Evolutionary conservation across 148 eudicot species (phyloP).

Genomic region (Simmondsia chinensis): DNA sequence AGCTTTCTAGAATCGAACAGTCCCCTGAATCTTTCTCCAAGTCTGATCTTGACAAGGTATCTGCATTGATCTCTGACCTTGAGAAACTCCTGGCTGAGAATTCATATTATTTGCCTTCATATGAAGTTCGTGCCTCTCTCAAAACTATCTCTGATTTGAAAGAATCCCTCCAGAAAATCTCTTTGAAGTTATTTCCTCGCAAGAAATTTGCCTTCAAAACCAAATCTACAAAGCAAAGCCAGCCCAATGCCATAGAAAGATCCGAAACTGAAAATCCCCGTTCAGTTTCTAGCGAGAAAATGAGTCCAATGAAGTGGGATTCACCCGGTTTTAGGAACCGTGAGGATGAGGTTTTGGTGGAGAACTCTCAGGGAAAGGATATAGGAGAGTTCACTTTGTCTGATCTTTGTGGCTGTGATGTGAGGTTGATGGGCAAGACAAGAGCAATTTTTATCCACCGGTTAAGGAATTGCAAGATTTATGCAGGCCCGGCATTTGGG

Average conservation of each 20-base stretch:
- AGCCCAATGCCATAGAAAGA: constrained; percentile 1
- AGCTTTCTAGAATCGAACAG: constrained; percentile 28
- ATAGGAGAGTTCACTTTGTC: constrained; percentile 60
- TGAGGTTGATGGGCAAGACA: constrained; percentile 46
- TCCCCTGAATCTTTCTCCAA: constrained; percentile 23
- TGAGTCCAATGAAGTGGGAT: constrained; percentile 13
- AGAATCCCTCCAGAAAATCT: constrained; percentile 39
- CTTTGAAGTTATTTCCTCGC: constrained; percentile 39
- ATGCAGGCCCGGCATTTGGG: constrained; percentile 60
- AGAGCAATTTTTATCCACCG: constrained; percentile 54
- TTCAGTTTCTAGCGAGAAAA: constrained; percentile 3
- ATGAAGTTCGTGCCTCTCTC: constrained; percentile 67
- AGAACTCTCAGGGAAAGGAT: constrained; percentile 40
- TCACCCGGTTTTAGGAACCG: constrained; percentile 48
- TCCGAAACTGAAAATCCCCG: constrained; percentile 7
- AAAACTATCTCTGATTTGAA: constrained; percentile 38
- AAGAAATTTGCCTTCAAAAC: constrained; percentile 69
- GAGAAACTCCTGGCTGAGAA: constrained; percentile 65
- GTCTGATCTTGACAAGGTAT: constrained; percentile 25
- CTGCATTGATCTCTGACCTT: constrained; percentile 39
- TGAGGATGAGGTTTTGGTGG: constrained; percentile 47
- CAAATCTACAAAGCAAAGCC: constrained; percentile 31
- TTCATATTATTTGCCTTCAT: constrained; percentile 68
- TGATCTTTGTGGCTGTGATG: constrained; percentile 53
- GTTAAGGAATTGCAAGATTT: constrained; percentile 54